These are phyloP conservation scores for Schizochytrium sp. DNA, from an alignment of 108 stramenopile species.

Conservation along the genomic window DNA sequence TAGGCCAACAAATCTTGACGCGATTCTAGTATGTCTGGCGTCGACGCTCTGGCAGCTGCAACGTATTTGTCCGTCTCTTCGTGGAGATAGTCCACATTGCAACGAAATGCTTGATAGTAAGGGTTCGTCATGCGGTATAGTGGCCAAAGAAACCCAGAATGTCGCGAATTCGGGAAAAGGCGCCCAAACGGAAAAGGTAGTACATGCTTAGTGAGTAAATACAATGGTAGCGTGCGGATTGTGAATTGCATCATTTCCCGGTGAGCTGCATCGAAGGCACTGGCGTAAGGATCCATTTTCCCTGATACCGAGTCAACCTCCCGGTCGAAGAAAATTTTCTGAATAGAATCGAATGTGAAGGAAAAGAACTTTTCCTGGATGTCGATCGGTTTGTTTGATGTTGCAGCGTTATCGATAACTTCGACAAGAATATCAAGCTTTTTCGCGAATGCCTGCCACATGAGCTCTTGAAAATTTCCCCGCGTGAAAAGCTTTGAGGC, in stretches of 20 bases:
- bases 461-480: constrained; percentile 57
- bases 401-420: neutral
- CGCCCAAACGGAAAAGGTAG: constrained; percentile 43
- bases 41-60: neutral
- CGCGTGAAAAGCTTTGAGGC: constrained; percentile 69
- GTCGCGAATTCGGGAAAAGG: constrained; percentile 31
- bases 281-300: constrained; percentile 59
- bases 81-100: neutral
- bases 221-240: constrained; percentile 62
- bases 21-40: neutral
- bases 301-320: constrained; percentile 66
- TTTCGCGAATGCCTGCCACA: constrained; percentile 57
- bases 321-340: constrained; percentile 70
- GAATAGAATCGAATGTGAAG: constrained; percentile 70
- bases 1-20: constrained; percentile 62
- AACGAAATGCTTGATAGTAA: neutral
- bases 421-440: constrained; percentile 23
- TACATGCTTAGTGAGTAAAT: constrained; percentile 65
- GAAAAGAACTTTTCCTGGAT: constrained; percentile 68
- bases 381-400: constrained; percentile 53
- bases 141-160: constrained; percentile 44
- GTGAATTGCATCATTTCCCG: neutral
- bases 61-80: neutral
- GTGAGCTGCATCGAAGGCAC: constrained; percentile 70
- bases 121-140: constrained; percentile 64